These are phyloP conservation scores for Henckelia pumila DNA, from an alignment of 257 asterid species.

Conservation along the genomic window DNA sequence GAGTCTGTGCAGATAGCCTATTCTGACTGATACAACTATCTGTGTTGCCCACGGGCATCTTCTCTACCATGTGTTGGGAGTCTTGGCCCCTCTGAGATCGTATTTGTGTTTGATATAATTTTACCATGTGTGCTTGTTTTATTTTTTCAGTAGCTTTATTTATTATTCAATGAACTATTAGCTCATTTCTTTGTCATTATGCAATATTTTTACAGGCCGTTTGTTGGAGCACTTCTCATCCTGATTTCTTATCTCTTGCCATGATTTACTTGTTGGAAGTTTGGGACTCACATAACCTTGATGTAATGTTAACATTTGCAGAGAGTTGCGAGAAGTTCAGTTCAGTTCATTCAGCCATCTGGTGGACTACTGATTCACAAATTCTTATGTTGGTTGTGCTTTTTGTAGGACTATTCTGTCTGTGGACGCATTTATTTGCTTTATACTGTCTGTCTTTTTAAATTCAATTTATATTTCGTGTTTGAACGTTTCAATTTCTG, in stretches of 20 bases:
- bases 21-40: conserved; percentile 32
- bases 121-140: conserved; percentile 19
- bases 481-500: conserved; percentile 31
- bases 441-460: conserved; percentile 32
- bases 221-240: conserved; percentile 85
- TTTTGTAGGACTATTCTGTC: conserved; percentile 51
- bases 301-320: conserved; percentile 92
- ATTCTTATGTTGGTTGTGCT: conserved; percentile 40
- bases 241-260: conserved; percentile 86
- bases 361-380: conserved; percentile 34
- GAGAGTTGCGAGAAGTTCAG: conserved; percentile 52
- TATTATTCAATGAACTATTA: conserved; percentile 29
- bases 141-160: conserved; percentile 20
- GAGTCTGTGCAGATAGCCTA: conserved; percentile 49
- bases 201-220: conserved; percentile 75
- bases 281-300: conserved; percentile 99
- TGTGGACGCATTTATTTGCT: conserved; percentile 42
- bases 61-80: conserved; percentile 32
- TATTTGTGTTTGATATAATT: conserved; percentile 17
- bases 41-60: conserved; percentile 32
- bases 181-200: conserved; percentile 42
- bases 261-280: conserved; percentile 90
- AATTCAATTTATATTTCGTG: conserved; percentile 28
- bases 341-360: conserved; percentile 39
- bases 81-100: conserved; percentile 25